These are phyloP conservation scores for Lentinula raphanica DNA, from an alignment of 768 basidiomycete species.

Conservation along the genomic window DNA sequence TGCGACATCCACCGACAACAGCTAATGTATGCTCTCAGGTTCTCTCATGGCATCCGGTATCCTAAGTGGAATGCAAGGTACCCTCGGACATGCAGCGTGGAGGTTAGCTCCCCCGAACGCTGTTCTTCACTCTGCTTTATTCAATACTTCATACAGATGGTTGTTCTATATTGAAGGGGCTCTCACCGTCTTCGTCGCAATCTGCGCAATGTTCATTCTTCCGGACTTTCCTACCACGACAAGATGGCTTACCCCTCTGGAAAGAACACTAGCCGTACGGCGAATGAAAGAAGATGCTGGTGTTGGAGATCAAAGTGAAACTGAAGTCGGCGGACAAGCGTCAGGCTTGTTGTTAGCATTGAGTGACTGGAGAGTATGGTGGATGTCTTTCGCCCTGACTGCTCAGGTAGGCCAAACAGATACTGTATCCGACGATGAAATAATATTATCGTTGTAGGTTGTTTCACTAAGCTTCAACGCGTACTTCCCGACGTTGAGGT, in stretches of 20 bases:
- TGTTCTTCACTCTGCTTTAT: constrained; percentile 12
- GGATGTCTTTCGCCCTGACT: constrained; percentile 60
- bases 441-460: not conserved
- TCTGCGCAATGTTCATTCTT: constrained; percentile 40
- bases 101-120: constrained; percentile 22
- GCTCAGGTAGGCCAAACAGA: constrained; percentile 38
- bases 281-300: constrained; percentile 64
- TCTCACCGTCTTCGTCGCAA: constrained; percentile 38
- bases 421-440: no score
- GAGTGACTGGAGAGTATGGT: constrained; percentile 83
- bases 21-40: not conserved
- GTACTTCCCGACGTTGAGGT: constrained; percentile 66
- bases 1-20: not conserved
- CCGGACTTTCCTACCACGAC: constrained; percentile 42
- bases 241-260: constrained; percentile 29
- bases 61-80: constrained; percentile 41
- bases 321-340: constrained; percentile 28
- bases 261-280: constrained; percentile 35
- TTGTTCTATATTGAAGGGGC: constrained; percentile 45
- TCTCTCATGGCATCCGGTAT: constrained; percentile 44
- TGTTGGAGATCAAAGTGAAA: constrained; percentile 43
- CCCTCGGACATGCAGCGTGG: constrained; percentile 48
- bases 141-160: constrained; percentile 26
- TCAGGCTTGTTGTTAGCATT: constrained; percentile 59
- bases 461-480: constrained; percentile 67